phyloP scores from a whole-genome alignment of 1,284 basidiomycete species.

The Athelia psychrophila region DNA sequence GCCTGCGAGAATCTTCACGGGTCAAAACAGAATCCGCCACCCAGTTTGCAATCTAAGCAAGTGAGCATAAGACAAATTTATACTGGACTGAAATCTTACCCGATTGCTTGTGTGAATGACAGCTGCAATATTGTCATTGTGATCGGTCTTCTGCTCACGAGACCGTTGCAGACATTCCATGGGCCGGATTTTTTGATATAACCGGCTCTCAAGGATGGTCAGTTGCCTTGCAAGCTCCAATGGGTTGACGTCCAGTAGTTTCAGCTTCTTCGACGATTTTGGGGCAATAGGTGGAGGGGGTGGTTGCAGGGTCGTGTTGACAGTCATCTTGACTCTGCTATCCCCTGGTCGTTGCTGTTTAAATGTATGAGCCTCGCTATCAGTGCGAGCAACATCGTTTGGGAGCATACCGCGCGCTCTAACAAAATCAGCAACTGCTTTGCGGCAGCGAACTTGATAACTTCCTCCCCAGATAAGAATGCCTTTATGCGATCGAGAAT shows the following conservation, averaged over 20 bases:
- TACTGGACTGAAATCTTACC: slow-evolving; percentile 39
- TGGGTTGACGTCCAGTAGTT: slow-evolving; percentile 86
- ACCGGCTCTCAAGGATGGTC: slow-evolving; percentile 86
- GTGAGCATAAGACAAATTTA: slow-evolving; percentile 3
- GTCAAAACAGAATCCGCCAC: slow-evolving; percentile 87
- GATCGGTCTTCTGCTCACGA: slow-evolving; percentile 70
- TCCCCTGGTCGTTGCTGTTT: slow-evolving; percentile 57
- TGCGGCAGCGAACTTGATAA: slow-evolving; percentile 60
- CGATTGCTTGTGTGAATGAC: slow-evolving; percentile 93
- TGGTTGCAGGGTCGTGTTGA: slow-evolving; percentile 48
- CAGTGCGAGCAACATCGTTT: slow-evolving; percentile 6
- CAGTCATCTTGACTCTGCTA: slow-evolving; percentile 43
- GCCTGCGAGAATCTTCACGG: slow-evolving; percentile 84
- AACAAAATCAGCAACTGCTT: slow-evolving; percentile 73
- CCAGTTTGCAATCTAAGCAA: slow-evolving; percentile 82
- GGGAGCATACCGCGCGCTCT: slow-evolving; percentile 66
- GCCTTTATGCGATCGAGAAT: slow-evolving; percentile 78
- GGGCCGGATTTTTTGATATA: slow-evolving; percentile 88
- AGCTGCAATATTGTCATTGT: slow-evolving; percentile 81
- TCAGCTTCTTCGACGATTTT: slow-evolving; percentile 72
- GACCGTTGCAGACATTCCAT: slow-evolving; percentile 89
- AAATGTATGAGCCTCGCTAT: slow-evolving; percentile 10
- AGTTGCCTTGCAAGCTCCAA: slow-evolving; percentile 92
- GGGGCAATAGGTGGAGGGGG: slow-evolving; percentile 81
- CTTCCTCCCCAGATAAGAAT: slow-evolving; percentile 71